A percentile compares a stretch with the other conserved stretches of the same genome.
phyloP scores from a whole-genome alignment of 805 yeast species.

The Candida golubevii region DNA sequence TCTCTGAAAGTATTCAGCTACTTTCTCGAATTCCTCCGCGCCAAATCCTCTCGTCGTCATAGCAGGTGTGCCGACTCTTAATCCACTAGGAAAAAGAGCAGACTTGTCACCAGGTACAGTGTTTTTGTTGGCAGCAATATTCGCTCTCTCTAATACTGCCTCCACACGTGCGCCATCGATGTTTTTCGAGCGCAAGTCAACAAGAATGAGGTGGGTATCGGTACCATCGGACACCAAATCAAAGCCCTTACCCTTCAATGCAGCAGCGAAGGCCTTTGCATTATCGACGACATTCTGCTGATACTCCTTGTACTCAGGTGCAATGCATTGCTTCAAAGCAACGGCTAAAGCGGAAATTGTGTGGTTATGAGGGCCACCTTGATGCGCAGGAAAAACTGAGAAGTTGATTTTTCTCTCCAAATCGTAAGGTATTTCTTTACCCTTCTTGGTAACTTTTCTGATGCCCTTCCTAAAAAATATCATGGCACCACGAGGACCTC shows the following conservation, averaged over 20 bases:
- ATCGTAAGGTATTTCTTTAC: slow-evolving; percentile 81
- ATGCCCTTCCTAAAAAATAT: slow-evolving; percentile 95
- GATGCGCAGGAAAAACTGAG: slow-evolving; percentile 98
- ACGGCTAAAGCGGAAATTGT: slow-evolving; percentile 95
- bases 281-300: slow-evolving; percentile 80
- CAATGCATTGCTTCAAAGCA: slow-evolving; percentile 85
- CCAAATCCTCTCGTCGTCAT: slow-evolving; percentile 96
- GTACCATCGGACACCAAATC: slow-evolving; percentile 89
- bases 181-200: slow-evolving; percentile 71
- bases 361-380: slow-evolving; percentile 99
- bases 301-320: slow-evolving; percentile 85
- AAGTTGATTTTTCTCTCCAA: slow-evolving; percentile 90
- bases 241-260: slow-evolving; percentile 61
- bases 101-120: slow-evolving; percentile 95
- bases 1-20: slow-evolving; percentile 72
- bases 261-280: slow-evolving; percentile 71
- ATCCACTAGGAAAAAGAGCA: slow-evolving; percentile 93
- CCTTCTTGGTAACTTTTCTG: slow-evolving; percentile 76
- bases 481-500: slow-evolving; percentile 99
- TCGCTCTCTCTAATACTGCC: slow-evolving; percentile 79
- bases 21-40: slow-evolving; percentile 70
- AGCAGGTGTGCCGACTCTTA: slow-evolving; percentile 97
- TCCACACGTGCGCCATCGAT: slow-evolving; percentile 97
- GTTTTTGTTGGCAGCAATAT: slow-evolving; percentile 94
- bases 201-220: slow-evolving; percentile 87